Conservation (phyloP, 805 yeast genomes). For the Zygotorulaspora sp. region DNA sequence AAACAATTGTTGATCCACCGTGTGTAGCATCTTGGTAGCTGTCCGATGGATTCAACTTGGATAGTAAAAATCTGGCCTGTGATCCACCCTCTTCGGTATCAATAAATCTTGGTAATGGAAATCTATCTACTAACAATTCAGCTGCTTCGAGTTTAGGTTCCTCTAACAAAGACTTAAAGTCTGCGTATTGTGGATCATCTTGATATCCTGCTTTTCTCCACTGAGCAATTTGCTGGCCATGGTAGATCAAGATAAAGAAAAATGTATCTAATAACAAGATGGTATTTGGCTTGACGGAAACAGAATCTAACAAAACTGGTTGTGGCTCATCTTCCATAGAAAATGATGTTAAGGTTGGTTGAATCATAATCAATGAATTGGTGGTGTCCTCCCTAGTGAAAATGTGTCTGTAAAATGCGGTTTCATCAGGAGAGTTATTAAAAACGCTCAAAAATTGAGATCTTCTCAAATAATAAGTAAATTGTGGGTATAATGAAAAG, state of each 20-base stretch:
- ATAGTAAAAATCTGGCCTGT: conserved; percentile 93
- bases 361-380: conserved; percentile 93
- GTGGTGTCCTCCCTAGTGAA: conserved; percentile 87
- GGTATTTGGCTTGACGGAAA: conserved; percentile 83
- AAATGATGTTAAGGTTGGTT: conserved; percentile 89
- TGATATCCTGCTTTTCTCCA: conserved; percentile 97
- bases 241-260: conserved; percentile 92
- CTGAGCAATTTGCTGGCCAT: conserved; percentile 89
- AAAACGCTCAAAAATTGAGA: conserved; percentile 94
- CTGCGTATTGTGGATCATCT: conserved; percentile 82
- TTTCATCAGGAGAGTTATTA: conserved; percentile 98
- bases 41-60: conserved; percentile 91
- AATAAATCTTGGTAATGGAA: conserved; percentile 95
- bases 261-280: conserved; percentile 89
- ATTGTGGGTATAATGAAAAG: conserved; percentile 89
- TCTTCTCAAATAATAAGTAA: conserved; percentile 90
- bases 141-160: conserved; percentile 93
- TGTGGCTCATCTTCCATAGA: conserved; percentile 79
- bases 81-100: conserved; percentile 98
- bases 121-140: conserved; percentile 82
- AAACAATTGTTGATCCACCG: conserved; percentile 69
- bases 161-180: conserved; percentile 79
- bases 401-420: conserved; percentile 93
- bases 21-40: conserved; percentile 55
- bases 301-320: conserved; percentile 90